Conservation (phyloP, 1,284 basidiomycete species). For the Sanguinoderma infundibulare region DNA sequence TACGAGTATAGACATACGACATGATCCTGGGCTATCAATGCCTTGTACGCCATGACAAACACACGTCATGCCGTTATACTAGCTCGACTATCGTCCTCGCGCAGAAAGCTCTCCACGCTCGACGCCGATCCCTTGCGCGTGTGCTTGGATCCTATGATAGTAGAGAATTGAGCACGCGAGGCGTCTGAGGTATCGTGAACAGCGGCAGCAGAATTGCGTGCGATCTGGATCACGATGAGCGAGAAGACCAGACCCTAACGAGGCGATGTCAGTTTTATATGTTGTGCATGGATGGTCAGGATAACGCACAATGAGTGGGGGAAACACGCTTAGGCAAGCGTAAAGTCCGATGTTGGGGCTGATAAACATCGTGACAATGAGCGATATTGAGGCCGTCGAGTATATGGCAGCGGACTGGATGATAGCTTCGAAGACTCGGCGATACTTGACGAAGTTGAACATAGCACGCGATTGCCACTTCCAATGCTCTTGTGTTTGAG, state of each 20-base stretch:
- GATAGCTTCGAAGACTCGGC: constrained; percentile 7
- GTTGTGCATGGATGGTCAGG: not conserved
- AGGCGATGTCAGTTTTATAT: not conserved
- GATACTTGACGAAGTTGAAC: constrained; percentile 2
- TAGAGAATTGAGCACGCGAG: not conserved
- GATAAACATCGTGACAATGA: not conserved
- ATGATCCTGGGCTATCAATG: not conserved
- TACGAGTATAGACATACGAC: not conserved
- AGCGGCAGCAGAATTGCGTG: not conserved
- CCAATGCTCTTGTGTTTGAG: not conserved
- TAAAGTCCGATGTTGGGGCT: not conserved
- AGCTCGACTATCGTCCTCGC: not conserved
- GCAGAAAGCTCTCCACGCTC: not conserved
- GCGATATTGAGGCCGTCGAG: not conserved
- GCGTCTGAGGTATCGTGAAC: not conserved
- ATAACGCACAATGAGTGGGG: not conserved
- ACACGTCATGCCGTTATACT: not conserved
- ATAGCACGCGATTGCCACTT: not conserved
- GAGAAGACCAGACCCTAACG: constrained; percentile 5
- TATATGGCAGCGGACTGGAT: constrained; percentile 5
- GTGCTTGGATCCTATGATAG: not conserved
- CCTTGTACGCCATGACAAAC: no score
- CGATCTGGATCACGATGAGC: constrained; percentile 3
- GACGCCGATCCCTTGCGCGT: not conserved
- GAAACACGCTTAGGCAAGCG: not conserved